A percentile compares a stretch with the other conserved stretches of the same genome.
Evolutionary conservation across 2,329 filamentous ascomycete genomes (phyloP).

Genomic region (Ophiostoma quercus): DNA sequence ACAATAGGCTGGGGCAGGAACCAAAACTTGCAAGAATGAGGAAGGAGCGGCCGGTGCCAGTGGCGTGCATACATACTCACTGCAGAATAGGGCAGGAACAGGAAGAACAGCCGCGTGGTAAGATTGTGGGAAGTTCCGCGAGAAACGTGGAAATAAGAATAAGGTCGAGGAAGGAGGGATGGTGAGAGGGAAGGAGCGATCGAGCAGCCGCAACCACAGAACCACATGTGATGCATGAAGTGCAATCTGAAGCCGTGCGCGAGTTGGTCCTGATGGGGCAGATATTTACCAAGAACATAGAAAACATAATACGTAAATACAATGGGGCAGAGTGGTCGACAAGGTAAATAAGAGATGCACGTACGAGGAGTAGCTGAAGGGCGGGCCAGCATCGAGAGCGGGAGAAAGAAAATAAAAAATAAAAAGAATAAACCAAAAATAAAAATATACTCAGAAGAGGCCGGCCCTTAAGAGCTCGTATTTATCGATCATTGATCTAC

Average conservation of each 20-base stretch:
- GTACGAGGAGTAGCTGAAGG: no score
- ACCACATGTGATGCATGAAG: not conserved
- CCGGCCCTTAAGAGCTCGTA: not conserved
- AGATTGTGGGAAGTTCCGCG: not conserved
- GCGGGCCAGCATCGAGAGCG: no score
- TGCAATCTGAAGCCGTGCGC: not conserved
- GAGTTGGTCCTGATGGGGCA: conserved; percentile 1
- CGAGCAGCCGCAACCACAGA: not conserved
- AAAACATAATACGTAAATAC: no score
- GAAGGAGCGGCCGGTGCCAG: not conserved
- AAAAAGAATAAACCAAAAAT: no score
- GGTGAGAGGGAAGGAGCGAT: not conserved
- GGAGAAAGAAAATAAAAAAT: no score
- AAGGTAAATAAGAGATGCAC: no score
- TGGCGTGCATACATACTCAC: not conserved
- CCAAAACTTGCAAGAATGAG: not conserved
- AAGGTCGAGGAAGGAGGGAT: not conserved
- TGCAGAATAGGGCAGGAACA: not conserved
- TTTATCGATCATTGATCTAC: not conserved
- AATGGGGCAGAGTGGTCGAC: no score
- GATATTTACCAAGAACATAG: no score
- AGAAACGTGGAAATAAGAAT: not conserved
- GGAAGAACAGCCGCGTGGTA: conserved; percentile 1
- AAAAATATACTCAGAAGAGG: no score
- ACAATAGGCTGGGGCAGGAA: not conserved